Evolutionary conservation across 2,329 filamentous ascomycete genomes (phyloP).

Genomic region (Fusarium robinianum): DNA sequence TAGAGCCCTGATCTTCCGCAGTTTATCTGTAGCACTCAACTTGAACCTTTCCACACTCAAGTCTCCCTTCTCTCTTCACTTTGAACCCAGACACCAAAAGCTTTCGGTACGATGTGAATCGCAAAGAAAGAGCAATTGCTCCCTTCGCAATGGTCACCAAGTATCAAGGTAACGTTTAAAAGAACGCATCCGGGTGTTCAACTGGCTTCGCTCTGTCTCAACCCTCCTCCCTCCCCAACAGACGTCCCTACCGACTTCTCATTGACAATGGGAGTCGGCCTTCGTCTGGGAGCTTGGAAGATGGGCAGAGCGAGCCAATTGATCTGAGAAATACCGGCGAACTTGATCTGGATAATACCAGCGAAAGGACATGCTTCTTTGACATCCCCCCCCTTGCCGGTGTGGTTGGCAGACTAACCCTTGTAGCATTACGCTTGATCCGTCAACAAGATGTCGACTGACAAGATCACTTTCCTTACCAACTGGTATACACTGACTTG

Average conservation of each 20-base stretch:
- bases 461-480: constrained; percentile 84
- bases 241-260: neutral
- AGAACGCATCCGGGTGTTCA: constrained; percentile 54
- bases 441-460: constrained; percentile 73
- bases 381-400: constrained; percentile 41
- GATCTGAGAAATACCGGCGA: constrained; percentile 79
- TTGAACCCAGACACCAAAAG: neutral
- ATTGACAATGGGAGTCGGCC: neutral
- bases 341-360: constrained; percentile 89
- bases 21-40: constrained; percentile 1
- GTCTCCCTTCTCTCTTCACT: constrained; percentile 7
- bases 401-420: constrained; percentile 51
- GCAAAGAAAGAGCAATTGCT: constrained; percentile 31
- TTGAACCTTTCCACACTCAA: neutral
- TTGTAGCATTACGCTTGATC: constrained; percentile 50
- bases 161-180: constrained; percentile 53
- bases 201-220: constrained; percentile 26
- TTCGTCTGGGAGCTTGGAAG: constrained; percentile 9
- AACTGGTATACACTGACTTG: constrained; percentile 65
- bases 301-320: constrained; percentile 37
- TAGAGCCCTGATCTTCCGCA: constrained; percentile 9
- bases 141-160: constrained; percentile 35
- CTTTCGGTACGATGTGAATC: constrained; percentile 36
- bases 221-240: constrained; percentile 4
- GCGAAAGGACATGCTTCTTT: constrained; percentile 86